phyloP scores from a whole-genome alignment of 805 yeast genomes.

The Ogataea sp. region DNA sequence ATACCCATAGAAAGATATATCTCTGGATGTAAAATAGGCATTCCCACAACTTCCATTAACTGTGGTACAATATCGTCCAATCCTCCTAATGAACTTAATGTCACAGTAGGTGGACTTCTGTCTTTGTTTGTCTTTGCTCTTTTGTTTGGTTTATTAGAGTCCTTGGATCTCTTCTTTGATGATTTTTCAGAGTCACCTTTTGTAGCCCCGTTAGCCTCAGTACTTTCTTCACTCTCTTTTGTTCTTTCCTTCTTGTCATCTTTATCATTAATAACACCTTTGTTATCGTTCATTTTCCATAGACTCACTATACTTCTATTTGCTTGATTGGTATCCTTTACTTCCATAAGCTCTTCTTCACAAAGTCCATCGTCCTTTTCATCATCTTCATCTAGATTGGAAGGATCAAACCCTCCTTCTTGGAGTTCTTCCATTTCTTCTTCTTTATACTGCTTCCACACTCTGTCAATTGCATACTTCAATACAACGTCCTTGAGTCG shows the following conservation, averaged over 20 bases:
- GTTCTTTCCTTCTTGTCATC: neutral
- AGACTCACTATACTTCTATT: constrained; percentile 68
- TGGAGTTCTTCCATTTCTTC: constrained; percentile 57
- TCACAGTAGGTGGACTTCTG: constrained; percentile 61
- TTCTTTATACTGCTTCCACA: constrained; percentile 42
- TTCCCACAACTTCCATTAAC: constrained; percentile 80
- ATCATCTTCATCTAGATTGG: constrained; percentile 1
- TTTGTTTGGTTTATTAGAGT: constrained; percentile 19
- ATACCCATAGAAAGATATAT: constrained; percentile 82
- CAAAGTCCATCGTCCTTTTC: constrained; percentile 25
- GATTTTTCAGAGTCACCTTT: constrained; percentile 16
- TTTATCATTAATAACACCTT: constrained; percentile 9
- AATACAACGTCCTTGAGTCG: constrained; percentile 61
- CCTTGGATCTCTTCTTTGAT: constrained; percentile 46
- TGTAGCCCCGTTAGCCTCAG: too few species aligned
- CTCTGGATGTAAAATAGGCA: constrained; percentile 92
- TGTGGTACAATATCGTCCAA: constrained; percentile 79
- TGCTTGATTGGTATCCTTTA: constrained; percentile 54
- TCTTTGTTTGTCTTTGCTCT: constrained; percentile 36
- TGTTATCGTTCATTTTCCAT: constrained; percentile 41
- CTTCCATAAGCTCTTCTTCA: constrained; percentile 51
- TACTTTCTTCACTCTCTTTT: neutral
- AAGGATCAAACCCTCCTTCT: constrained; percentile 20
- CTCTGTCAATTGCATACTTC: constrained; percentile 56
- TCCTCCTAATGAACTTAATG: constrained; percentile 79